A percentile compares a stretch with the other conserved stretches of the same genome.
These are phyloP conservation scores for Diaporthe citri DNA, from an alignment of 2,329 filamentous ascomycete species.

Conservation along the genomic window DNA sequence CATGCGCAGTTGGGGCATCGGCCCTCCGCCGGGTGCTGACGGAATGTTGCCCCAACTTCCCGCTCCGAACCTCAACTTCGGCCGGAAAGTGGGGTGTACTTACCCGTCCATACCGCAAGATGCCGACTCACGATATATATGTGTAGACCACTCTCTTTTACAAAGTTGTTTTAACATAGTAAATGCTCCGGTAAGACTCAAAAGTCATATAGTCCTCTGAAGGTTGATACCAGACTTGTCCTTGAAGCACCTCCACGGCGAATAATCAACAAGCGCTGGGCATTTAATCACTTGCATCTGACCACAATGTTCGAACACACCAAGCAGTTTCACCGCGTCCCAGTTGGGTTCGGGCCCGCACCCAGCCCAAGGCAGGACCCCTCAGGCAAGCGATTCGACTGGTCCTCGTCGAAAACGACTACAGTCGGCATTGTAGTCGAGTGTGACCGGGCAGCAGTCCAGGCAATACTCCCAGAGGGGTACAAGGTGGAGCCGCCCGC, in stretches of 20 bases:
- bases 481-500: constrained; percentile 9
- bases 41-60: constrained; percentile 20
- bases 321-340: constrained; percentile 8
- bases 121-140: background rate
- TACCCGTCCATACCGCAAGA: background rate
- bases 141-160: background rate
- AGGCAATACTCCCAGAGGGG: background rate
- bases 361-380: constrained; percentile 15
- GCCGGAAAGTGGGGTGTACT: constrained; percentile 22
- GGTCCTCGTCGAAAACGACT: background rate
- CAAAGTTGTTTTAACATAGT: background rate
- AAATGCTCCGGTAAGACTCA: background rate
- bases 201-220: too few relatives aligned
- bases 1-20: background rate
- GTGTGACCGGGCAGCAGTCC: constrained; percentile 14
- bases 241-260: background rate
- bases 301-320: constrained; percentile 5
- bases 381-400: constrained; percentile 12
- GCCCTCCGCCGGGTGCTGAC: constrained; percentile 12
- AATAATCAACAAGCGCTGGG: background rate
- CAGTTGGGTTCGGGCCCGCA: background rate
- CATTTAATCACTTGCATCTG: too few relatives aligned
- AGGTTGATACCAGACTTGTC: background rate
- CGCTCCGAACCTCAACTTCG: background rate
- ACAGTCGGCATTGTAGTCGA: constrained; percentile 15